Percentiles rank a stretch among this genome's conserved stretches.
Evolutionary conservation across 176 grass and related monocot species (phyloP).

Genomic region (Tillandsia leiboldiana): DNA sequence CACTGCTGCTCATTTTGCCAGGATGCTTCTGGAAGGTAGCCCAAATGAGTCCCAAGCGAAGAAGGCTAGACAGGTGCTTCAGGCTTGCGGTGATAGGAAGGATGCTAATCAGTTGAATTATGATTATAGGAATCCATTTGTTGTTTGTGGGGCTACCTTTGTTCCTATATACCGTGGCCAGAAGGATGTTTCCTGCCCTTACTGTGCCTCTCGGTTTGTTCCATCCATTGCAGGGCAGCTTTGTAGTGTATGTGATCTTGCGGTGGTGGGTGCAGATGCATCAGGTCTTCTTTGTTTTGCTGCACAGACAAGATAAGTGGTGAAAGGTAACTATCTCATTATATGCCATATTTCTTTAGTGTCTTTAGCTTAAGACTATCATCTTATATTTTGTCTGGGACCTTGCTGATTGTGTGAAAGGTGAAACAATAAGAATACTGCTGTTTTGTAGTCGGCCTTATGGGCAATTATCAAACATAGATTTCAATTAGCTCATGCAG

Average conservation of each 20-base stretch:
- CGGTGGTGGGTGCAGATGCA: slow-evolving; percentile 64
- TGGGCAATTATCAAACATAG: slow-evolving; percentile 37
- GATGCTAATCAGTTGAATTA: slow-evolving; percentile 63
- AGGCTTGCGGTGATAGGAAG: slow-evolving; percentile 41
- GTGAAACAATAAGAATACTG: slow-evolving; percentile 49
- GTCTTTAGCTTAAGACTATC: slow-evolving; percentile 21
- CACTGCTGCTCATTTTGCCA: slow-evolving; percentile 68
- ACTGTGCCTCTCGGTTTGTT: slow-evolving; percentile 66
- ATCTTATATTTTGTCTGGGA: slow-evolving; percentile 30
- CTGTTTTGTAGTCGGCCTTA: slow-evolving; percentile 24
- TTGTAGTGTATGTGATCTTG: slow-evolving; percentile 80
- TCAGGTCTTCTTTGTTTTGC: slow-evolving; percentile 78
- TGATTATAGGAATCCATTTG: slow-evolving; percentile 91
- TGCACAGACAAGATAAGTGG: slow-evolving; percentile 67
- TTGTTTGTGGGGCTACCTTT: slow-evolving; percentile 72
- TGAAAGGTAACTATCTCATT: slow-evolving; percentile 14
- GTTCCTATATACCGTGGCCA: slow-evolving; percentile 95
- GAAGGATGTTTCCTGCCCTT: slow-evolving; percentile 81
- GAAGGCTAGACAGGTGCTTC: slow-evolving; percentile 73
- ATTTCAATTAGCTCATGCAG: slow-evolving; percentile 22
- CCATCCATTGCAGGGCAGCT: slow-evolving; percentile 59
- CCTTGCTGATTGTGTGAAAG: slow-evolving; percentile 40
- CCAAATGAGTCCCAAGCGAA: slow-evolving; percentile 60
- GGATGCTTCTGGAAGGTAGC: slow-evolving; percentile 78
- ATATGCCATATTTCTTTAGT: slow-evolving; percentile 24